Base-by-base conservation (phyloP, 192 early-diverging fungal species). In the Podochytrium sp. region DNA sequence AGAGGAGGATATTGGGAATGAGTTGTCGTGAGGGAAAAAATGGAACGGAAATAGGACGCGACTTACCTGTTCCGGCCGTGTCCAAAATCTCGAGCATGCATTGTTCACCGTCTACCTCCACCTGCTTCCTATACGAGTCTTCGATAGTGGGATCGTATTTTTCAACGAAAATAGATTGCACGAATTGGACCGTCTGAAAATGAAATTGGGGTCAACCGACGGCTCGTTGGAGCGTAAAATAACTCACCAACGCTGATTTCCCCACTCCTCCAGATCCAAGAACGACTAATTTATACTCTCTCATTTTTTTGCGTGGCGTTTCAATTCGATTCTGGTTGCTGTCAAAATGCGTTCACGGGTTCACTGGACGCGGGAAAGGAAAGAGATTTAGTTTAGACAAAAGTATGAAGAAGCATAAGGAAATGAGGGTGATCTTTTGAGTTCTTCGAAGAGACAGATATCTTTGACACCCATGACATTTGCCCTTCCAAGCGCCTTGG, bases 91-190 rank as follows among this genome's bases (percentile, higher is more conserved):
- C 96, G 34, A 99, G 82, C 78, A 98, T 94, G 81, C 96, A 99
- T 71, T 95, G 93, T 79, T 96, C 90, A 42, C 93, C 95, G 81
- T 99, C 97, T 57, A 99, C 94, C 39, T 96, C 96, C 12, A 98
- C 95, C 82, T 98, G 95, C 84, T 96, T 96, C 63, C 95, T 86
- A 81, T 98, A 99, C 20, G 93, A 96, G 80, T 97, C 97, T 82
- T 99, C 97, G 70, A 97, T 99, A 5, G 97, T 99, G 55, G 97
- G 97, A 84, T 98, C 95, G 76, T 98, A 99, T 76, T 94, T 98
- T 86, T 96, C 93, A 30, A 92, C 91, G 78, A 97, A 87, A 61
- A 86, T 83, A 41, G 78, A 88, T 58, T 83, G 87, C 38, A 88
- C 84, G 61, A 90, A 88, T 79, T 88, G 88, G 18, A 85, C 84